A percentile compares a stretch with the other conserved stretches of the same genome.
Conservation (phyloP, 371 early-diverging fungal species). For the Zychaea mexicana region DNA sequence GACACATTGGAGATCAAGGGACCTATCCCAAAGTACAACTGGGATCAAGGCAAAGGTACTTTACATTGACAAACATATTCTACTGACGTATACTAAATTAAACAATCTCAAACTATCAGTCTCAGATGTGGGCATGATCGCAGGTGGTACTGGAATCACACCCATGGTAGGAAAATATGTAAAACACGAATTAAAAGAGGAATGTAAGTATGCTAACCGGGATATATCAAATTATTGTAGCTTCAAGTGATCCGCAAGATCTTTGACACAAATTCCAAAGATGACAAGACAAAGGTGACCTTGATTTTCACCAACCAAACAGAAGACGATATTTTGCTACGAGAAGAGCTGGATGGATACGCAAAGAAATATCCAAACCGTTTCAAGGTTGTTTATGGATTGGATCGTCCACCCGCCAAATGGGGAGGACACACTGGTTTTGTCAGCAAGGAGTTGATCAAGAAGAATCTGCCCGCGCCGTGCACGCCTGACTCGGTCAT, state of each 20-base stretch:
- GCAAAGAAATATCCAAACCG: constrained; percentile 74
- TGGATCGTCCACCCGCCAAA: constrained; percentile 71
- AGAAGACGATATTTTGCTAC: constrained; percentile 85
- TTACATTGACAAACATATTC: background rate
- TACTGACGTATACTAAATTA: too few species aligned
- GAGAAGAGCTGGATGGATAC: constrained; percentile 75
- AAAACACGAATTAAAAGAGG: too few species aligned
- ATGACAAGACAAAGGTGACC: constrained; percentile 82
- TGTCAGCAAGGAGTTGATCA: constrained; percentile 68
- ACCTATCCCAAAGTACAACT: constrained; percentile 84
- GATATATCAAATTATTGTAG: too few species aligned
- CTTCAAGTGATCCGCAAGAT: constrained; percentile 75
- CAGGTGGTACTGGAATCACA: constrained; percentile 93
- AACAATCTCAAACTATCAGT: constrained; percentile 19
- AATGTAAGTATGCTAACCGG: too few species aligned
- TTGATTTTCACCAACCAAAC: constrained; percentile 89
- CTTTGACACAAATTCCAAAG: constrained; percentile 60
- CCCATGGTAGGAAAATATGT: constrained; percentile 67
- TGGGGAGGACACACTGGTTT: constrained; percentile 77
- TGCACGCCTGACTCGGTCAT: constrained; percentile 61
- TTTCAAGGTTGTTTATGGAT: constrained; percentile 77
- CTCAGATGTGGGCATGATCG: constrained; percentile 82
- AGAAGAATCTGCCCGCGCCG: constrained; percentile 66
- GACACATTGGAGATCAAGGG: constrained; percentile 90
- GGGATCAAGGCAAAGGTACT: constrained; percentile 63